A percentile compares a stretch with the other conserved stretches of the same genome.
Conservation (phyloP, 768 basidiomycete species). For the Lactarius quietus region DNA sequence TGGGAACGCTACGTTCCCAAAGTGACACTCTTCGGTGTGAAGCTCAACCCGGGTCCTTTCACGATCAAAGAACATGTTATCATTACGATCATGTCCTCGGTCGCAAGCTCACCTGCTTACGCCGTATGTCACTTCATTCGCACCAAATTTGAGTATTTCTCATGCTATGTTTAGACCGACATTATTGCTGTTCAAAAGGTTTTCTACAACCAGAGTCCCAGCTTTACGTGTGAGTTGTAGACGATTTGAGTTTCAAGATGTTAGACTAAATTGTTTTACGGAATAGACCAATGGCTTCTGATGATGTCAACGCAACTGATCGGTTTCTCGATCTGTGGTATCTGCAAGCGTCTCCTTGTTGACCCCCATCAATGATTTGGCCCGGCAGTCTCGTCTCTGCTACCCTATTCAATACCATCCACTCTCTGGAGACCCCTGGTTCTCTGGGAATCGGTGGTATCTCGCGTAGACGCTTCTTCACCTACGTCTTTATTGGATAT, state of each 20-base stretch:
- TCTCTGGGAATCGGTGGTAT: too few species aligned
- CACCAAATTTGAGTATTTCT: too few species aligned
- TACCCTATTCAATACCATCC: too few species aligned
- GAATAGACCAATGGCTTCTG: conserved; percentile 39
- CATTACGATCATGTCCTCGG: conserved; percentile 42
- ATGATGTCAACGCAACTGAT: conserved; percentile 43
- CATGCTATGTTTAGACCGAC: too few species aligned
- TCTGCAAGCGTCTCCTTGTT: conserved; percentile 43
- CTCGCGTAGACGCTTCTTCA: too few species aligned
- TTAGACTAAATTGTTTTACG: too few species aligned
- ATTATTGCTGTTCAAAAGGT: conserved; percentile 45
- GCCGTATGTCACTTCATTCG: too few species aligned
- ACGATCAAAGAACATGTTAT: conserved; percentile 69
- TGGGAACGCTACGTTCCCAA: conserved; percentile 55
- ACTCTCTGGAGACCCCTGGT: too few species aligned
- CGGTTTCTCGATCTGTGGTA: conserved; percentile 42
- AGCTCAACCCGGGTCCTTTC: conserved; percentile 66
- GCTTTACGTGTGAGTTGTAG: conserved; percentile 33
- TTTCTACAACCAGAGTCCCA: conserved; percentile 42
- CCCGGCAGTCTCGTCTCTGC: too few species aligned
- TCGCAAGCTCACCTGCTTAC: conserved; percentile 35
- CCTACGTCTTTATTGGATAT: too few species aligned
- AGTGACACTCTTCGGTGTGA: conserved; percentile 47
- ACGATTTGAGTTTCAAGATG: background rate
- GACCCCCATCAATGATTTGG: conserved; percentile 45